These are phyloP conservation scores for Borovskyia barvae DNA, from an alignment of 208 protist genomes.

Conservation along the genomic window DNA sequence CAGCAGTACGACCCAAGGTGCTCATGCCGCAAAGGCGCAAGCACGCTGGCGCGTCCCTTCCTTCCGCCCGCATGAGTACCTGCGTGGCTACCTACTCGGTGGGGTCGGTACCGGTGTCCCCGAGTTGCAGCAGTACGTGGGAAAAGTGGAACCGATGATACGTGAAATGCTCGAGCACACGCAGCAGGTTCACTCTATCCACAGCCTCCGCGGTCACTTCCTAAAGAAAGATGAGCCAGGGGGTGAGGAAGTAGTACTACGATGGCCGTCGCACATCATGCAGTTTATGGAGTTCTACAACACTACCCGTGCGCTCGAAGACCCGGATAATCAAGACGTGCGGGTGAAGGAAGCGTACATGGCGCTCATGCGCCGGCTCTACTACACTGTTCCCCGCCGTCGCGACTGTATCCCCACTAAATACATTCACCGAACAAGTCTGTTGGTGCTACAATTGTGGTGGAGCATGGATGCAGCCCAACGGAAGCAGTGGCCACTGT, in stretches of 20 bases:
- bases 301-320: slow-evolving; percentile 62
- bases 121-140: slow-evolving; percentile 87
- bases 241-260: slow-evolving; percentile 59
- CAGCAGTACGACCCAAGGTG: neutral
- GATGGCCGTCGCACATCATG: slow-evolving; percentile 82
- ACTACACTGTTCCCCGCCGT: slow-evolving; percentile 45
- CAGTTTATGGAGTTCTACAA: slow-evolving; percentile 92
- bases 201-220: slow-evolving; percentile 65
- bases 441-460: slow-evolving; percentile 59
- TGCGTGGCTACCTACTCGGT: slow-evolving; percentile 74
- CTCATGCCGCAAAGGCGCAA: neutral
- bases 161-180: slow-evolving; percentile 88
- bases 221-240: slow-evolving; percentile 48
- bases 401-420: slow-evolving; percentile 55
- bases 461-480: slow-evolving; percentile 30
- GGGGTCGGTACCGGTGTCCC: slow-evolving; percentile 69
- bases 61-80: slow-evolving; percentile 72
- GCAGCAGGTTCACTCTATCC: slow-evolving; percentile 85
- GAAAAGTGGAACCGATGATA: slow-evolving; percentile 81
- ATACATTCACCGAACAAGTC: slow-evolving; percentile 47
- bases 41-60: slow-evolving; percentile 51
- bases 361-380: slow-evolving; percentile 55
- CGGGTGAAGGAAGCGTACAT: slow-evolving; percentile 64
- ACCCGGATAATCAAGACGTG: slow-evolving; percentile 53
- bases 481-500: slow-evolving; percentile 45